A percentile compares a stretch with the other conserved stretches of the same genome.
These are phyloP conservation scores for Pisolithus tinctorius DNA, from an alignment of 768 basidiomycete genomes.

Conservation along the genomic window DNA sequence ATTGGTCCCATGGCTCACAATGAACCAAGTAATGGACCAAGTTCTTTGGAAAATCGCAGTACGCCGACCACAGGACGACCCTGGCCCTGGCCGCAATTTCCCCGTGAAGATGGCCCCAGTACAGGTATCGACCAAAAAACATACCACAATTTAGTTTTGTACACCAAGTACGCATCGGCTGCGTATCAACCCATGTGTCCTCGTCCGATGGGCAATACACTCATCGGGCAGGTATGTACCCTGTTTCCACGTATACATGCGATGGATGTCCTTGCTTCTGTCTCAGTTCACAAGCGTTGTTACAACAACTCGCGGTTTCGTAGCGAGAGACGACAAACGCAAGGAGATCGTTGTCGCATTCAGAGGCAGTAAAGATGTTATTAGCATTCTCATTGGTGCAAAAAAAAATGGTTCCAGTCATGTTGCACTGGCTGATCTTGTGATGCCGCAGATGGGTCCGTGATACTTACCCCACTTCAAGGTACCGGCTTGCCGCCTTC, in stretches of 20 bases:
- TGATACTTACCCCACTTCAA: slow-evolving; percentile 15
- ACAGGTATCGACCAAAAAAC: slow-evolving; percentile 29
- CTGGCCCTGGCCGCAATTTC: slow-evolving; percentile 18
- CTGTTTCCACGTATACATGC: background rate
- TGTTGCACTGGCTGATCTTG: slow-evolving; percentile 1
- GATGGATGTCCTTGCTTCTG: background rate
- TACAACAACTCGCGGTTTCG: slow-evolving; percentile 38
- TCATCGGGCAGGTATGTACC: slow-evolving; percentile 34
- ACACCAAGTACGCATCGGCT: slow-evolving; percentile 46
- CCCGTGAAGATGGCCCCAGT: slow-evolving; percentile 15
- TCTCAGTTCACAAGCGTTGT: slow-evolving; percentile 30
- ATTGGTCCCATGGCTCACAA: no score
- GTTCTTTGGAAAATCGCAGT: no score
- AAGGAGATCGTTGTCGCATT: slow-evolving; percentile 37
- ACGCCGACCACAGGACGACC: background rate
- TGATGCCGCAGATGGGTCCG: slow-evolving; percentile 12
- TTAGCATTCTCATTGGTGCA: slow-evolving; percentile 15
- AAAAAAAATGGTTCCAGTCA: background rate
- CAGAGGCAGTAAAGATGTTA: slow-evolving; percentile 30
- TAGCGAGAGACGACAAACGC: slow-evolving; percentile 36
- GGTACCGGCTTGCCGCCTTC: slow-evolving; percentile 21
- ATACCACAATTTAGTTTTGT: slow-evolving; percentile 38
- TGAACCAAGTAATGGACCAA: no score
- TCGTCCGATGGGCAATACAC: slow-evolving; percentile 40
- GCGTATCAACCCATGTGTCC: slow-evolving; percentile 42